Conservation (phyloP, 495 filamentous ascomycete species). For the Hypoxylon cercidicola region DNA sequence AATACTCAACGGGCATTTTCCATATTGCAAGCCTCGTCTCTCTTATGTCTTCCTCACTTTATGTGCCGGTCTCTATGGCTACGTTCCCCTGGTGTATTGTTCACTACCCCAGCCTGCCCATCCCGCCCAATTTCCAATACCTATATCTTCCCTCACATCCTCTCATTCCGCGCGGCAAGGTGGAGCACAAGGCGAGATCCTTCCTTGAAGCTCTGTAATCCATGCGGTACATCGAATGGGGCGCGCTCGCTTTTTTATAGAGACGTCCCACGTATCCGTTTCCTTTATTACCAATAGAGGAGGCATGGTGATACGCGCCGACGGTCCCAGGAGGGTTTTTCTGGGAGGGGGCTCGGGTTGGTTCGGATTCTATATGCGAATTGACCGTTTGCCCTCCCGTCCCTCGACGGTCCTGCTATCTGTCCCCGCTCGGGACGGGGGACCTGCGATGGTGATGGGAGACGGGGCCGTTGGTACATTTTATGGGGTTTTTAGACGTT, state of each 20-base stretch:
- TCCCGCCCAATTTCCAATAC: background rate
- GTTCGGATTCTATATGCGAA: constrained; percentile 47
- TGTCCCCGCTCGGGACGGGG: constrained; percentile 36
- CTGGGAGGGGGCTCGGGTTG: constrained; percentile 45
- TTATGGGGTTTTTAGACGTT: background rate
- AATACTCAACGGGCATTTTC: too few relatives aligned
- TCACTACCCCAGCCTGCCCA: background rate
- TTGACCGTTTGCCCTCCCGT: constrained; percentile 51
- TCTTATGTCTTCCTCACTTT: constrained; percentile 8
- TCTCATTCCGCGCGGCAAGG: constrained; percentile 63
- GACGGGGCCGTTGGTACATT: constrained; percentile 48
- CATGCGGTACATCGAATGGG: constrained; percentile 65
- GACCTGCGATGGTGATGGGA: constrained; percentile 39
- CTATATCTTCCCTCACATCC: constrained; percentile 5
- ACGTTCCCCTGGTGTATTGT: too few relatives aligned
- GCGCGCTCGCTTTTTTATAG: constrained; percentile 22
- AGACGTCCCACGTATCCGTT: constrained; percentile 26
- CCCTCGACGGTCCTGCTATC: constrained; percentile 36
- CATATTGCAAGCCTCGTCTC: background rate
- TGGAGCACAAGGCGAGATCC: constrained; percentile 72
- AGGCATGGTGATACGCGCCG: constrained; percentile 29
- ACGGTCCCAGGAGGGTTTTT: constrained; percentile 42
- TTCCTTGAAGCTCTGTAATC: constrained; percentile 74
- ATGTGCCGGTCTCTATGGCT: background rate
- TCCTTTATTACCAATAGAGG: constrained; percentile 3